Evolutionary conservation across 805 yeast species (phyloP).

Genomic region (Pichia californica): DNA sequence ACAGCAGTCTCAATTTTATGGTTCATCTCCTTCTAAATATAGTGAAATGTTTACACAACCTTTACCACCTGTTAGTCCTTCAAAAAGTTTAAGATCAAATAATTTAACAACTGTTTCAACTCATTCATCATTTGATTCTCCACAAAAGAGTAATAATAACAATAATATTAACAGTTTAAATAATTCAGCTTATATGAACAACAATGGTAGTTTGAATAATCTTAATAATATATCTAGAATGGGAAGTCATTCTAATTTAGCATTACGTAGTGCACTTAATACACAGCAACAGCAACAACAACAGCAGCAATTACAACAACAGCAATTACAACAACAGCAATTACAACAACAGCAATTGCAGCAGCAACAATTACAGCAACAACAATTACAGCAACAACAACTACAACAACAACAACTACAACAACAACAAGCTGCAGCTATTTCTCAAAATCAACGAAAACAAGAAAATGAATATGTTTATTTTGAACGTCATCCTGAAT

Average conservation of each 20-base stretch:
- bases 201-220: not conserved
- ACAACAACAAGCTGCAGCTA: too few relatives aligned
- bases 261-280: not conserved
- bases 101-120: slow-evolving; percentile 27
- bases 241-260: slow-evolving; percentile 1
- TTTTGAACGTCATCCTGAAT: slow-evolving; percentile 79
- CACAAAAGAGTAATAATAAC: slow-evolving; percentile 15
- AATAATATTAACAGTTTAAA: not conserved
- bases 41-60: slow-evolving; percentile 22
- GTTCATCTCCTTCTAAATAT: slow-evolving; percentile 22
- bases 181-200: slow-evolving; percentile 3
- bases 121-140: slow-evolving; percentile 25
- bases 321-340: slow-evolving; percentile 11
- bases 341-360: slow-evolving; percentile 15
- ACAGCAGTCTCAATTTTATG: slow-evolving; percentile 10
- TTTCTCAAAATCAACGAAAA: slow-evolving; percentile 14
- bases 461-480: slow-evolving; percentile 46
- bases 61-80: slow-evolving; percentile 31
- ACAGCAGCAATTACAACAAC: slow-evolving; percentile 12
- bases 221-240: not conserved
- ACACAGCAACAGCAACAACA: slow-evolving; percentile 13
- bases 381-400: slow-evolving; percentile 8
- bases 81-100: slow-evolving; percentile 27
- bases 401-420: slow-evolving; percentile 13
- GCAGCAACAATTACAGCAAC: slow-evolving; percentile 12